phyloP scores from a whole-genome alignment of 108 stramenopile genomes.

The Epithemia pelagica region DNA sequence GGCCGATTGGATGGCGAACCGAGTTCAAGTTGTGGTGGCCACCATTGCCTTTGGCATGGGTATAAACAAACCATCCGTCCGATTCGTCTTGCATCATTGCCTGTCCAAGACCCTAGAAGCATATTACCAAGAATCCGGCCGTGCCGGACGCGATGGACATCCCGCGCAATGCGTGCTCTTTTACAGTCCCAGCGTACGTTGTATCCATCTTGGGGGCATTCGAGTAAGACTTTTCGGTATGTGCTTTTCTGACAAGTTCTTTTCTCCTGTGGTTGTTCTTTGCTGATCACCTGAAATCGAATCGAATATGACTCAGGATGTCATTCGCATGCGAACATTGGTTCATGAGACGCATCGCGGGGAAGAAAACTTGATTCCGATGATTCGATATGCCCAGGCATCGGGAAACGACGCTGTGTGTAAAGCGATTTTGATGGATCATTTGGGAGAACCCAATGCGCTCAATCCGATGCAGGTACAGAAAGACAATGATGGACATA shows the following conservation, averaged over 20 bases:
- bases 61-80: constrained; percentile 88
- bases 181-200: constrained; percentile 34
- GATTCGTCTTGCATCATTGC: constrained; percentile 82
- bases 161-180: constrained; percentile 81
- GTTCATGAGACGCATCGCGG: constrained; percentile 48
- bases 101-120: constrained; percentile 86
- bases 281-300: constrained; percentile 10
- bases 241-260: background rate
- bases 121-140: constrained; percentile 94
- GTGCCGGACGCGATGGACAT: constrained; percentile 91
- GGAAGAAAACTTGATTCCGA: constrained; percentile 44
- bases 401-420: constrained; percentile 64
- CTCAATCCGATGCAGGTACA: background rate
- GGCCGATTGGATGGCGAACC: constrained; percentile 76
- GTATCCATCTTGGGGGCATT: background rate
- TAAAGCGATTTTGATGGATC: constrained; percentile 47
- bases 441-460: constrained; percentile 56
- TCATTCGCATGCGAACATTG: constrained; percentile 57
- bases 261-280: background rate
- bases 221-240: background rate
- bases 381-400: constrained; percentile 70
- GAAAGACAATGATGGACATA: constrained; percentile 20
- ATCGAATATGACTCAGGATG: too few species aligned
- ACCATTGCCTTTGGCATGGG: constrained; percentile 97
- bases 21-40: constrained; percentile 88